These are phyloP conservation scores for Amesomyces nigricolor DNA, from an alignment of 2,329 filamentous ascomycete species.

Conservation along the genomic window DNA sequence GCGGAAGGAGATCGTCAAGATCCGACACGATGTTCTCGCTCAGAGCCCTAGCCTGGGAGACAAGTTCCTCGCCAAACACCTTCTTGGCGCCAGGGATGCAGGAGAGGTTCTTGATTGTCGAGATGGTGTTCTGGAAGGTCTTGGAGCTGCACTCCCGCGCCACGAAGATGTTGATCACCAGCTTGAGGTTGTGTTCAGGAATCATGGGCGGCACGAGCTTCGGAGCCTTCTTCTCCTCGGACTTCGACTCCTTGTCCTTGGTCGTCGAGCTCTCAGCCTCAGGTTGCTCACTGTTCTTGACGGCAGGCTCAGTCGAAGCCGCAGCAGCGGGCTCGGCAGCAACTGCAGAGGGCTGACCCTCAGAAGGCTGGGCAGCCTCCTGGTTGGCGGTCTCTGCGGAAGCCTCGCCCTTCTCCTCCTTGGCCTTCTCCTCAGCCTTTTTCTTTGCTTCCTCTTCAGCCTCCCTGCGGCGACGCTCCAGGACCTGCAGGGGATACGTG, in stretches of 20 bases:
- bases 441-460: slow-evolving; percentile 50
- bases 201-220: slow-evolving; percentile 75
- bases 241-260: slow-evolving; percentile 36
- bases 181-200: slow-evolving; percentile 78
- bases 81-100: slow-evolving; percentile 85
- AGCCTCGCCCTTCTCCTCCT: slow-evolving; percentile 28
- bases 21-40: slow-evolving; percentile 81
- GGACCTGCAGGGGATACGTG: slow-evolving; percentile 74
- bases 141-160: slow-evolving; percentile 95
- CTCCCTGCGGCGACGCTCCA: slow-evolving; percentile 80
- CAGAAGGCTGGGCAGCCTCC: slow-evolving; percentile 10
- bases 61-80: slow-evolving; percentile 87
- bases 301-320: slow-evolving; percentile 22
- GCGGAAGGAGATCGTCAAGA: slow-evolving; percentile 74
- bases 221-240: slow-evolving; percentile 46
- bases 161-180: slow-evolving; percentile 95
- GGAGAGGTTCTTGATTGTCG: slow-evolving; percentile 97
- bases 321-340: slow-evolving; percentile 13
- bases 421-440: slow-evolving; percentile 36
- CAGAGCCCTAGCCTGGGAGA: slow-evolving; percentile 76
- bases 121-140: slow-evolving; percentile 95
- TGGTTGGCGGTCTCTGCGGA: slow-evolving; percentile 13
- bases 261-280: slow-evolving; percentile 34
- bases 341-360: slow-evolving; percentile 11
- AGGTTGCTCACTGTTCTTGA: slow-evolving; percentile 26